Base-by-base conservation (phyloP, 129 eudicot species). In the Oenanthe sinensis region DNA sequence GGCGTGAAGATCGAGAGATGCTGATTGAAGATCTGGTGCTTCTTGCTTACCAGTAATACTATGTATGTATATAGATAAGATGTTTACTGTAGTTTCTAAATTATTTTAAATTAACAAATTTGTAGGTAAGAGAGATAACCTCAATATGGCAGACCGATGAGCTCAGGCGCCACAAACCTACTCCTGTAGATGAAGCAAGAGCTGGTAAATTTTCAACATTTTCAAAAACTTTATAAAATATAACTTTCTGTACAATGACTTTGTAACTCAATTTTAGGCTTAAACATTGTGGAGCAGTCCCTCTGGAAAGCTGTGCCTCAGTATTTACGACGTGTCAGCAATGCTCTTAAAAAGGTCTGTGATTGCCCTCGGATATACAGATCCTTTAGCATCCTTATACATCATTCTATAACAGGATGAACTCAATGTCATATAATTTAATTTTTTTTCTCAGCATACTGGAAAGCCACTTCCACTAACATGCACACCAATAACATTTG, bases 141-240 rank as follows among this genome's bases (percentile, higher is more conserved):
- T 91, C 98, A 48, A 88, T 94, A 85, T 94, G 98, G 98, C 98
- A 91, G 81, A 94, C 98, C 14, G 98, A 94, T 91, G 98, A 94
- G 83, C 93, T 94, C 37, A 88, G 98, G 75, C 91, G 98, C 76
- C 97, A 91, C 84, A 94, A 90, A 81, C 98, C 98, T 78, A 94
- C 98, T 73, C 98, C 98, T 50, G 91, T 94, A 72, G 98, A 94
- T 80, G 98, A 94, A 86, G 98, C 98, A 74, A 90, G 96, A 81
- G 97, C 98, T 43, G 98, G 98, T 91, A 87, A 81, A 44, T 10
- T 78, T 40, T 75, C 20, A 45, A 46, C 43, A 19, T 65, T 72
- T 72, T 48, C 52, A 76, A n/a, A n/a, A 58, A 15, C 70, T n/a
- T 63, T 12, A 26, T 24, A 46, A 10, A 37, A 28, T 9, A 58